Evolutionary conservation across 2,329 filamentous ascomycete species (phyloP), one percentile per base, ranked within the genome.

Genomic region (Aspergillus pseudonomiae): DNA sequence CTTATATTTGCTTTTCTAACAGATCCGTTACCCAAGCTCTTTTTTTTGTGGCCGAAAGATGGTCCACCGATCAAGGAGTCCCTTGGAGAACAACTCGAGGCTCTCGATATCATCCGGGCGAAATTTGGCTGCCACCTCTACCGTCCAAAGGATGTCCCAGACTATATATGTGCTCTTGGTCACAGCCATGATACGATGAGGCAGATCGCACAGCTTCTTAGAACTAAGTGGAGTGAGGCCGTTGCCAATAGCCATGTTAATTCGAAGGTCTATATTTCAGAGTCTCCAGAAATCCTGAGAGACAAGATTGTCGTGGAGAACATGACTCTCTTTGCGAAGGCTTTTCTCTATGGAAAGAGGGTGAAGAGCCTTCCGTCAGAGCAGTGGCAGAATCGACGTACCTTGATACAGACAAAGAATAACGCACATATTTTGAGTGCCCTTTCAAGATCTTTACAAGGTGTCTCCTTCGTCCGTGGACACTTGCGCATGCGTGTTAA

Each of bases 1-100:
- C 16, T 12, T 21, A n/a, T 32, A n/a, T 24, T 36, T 50, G 7
- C 6, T 14, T 19, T 21, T 36, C 57, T 65, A 46, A 63, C 34
- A 45, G 36, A 16, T 32, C 50, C n/a, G 24, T 21, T 24, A 24
- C 32, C 28, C 21, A 63, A 77, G 71, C 72, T 81, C 16, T 67
- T 76, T 1, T 83, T 83, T 58, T 68, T 80, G 24, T 84, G 82
- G 83, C 82, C 82, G 3, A 65, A 69, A 1, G 72, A 79, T 36
- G 80, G 83, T 6, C 77, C 79, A 41, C 71, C 76, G 0, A 69
- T 81, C 3, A 70, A 77, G 14, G 74, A 80, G 12, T 70, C 77
- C 12, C 72, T 85, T 14, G 82, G 82, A 1, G 60, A 65, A 11
- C 75, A 77, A 41, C 74, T 79, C 10, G 81, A 84, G 67, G 75